Evolutionary conservation across 169 alveolate species (phyloP).

Genomic region (Eimeria tenella): DNA sequence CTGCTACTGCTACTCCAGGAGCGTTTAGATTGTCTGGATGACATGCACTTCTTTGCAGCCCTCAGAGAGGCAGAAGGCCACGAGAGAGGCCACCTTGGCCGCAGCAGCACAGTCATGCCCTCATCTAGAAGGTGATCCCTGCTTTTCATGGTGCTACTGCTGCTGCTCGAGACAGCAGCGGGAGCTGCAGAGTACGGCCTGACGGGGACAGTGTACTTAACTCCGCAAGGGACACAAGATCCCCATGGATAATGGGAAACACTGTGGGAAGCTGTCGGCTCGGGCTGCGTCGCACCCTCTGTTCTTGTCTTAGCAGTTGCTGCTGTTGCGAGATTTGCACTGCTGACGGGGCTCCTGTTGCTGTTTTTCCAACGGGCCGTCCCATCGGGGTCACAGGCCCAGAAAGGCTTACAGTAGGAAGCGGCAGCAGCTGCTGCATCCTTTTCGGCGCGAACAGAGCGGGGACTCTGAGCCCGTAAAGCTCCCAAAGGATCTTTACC

Average conservation of each 20-base stretch:
- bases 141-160: background rate
- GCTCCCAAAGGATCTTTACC: background rate
- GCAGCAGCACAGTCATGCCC: constrained; percentile 58
- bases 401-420: constrained; percentile 42
- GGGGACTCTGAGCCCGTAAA: constrained; percentile 13
- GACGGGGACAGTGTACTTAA: constrained; percentile 55
- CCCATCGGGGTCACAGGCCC: constrained; percentile 23
- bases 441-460: constrained; percentile 22
- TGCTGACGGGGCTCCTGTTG: constrained; percentile 14
- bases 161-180: constrained; percentile 26
- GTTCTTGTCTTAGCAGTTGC: background rate
- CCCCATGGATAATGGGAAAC: constrained; percentile 16
- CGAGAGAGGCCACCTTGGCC: constrained; percentile 59
- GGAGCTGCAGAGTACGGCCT: constrained; percentile 23
- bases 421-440: constrained; percentile 57
- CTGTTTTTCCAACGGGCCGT: background rate
- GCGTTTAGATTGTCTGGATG: background rate
- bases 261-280: constrained; percentile 17
- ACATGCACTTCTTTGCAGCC: background rate
- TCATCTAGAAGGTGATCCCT: background rate
- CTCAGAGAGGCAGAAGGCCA: constrained; percentile 61
- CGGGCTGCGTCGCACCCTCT: constrained; percentile 1
- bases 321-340: background rate
- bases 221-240: constrained; percentile 50
- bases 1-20: constrained; percentile 28